phyloP scores from a whole-genome alignment of 129 eudicot species.

The Mikania micrantha region DNA sequence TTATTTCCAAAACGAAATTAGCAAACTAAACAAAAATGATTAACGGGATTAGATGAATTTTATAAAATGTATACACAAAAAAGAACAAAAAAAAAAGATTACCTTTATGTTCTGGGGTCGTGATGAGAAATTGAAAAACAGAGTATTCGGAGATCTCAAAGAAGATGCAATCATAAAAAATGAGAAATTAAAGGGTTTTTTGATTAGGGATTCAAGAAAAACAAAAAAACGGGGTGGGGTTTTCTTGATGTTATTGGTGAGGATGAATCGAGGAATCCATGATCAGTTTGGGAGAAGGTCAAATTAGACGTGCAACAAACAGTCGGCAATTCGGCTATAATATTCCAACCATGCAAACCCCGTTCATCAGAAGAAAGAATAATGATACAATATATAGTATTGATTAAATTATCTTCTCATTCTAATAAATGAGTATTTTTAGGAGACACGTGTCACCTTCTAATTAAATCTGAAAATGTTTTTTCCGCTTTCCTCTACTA shows the following conservation, averaged over 20 bases:
- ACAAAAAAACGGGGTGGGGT: neutral
- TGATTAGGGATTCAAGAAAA: neutral
- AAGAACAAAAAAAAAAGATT: neutral
- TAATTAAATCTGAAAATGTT: no score
- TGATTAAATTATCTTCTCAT: no score
- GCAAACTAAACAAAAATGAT: neutral
- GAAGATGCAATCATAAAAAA: constrained; percentile 21
- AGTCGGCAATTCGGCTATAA: constrained; percentile 8
- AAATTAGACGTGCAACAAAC: constrained; percentile 17
- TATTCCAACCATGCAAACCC: constrained; percentile 12
- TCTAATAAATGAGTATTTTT: no score
- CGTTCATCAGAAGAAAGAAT: no score
- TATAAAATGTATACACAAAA: neutral
- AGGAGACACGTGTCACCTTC: no score
- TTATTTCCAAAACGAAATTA: neutral
- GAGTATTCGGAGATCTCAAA: constrained; percentile 17
- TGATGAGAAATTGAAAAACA: constrained; percentile 8
- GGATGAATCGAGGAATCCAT: constrained; percentile 5
- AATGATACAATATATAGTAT: no score
- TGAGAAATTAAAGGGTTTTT: neutral
- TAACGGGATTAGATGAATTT: neutral
- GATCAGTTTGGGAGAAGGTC: constrained; percentile 23
- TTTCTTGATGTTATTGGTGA: neutral
- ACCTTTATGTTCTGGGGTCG: constrained; percentile 20
- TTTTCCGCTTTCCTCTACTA: no score